Base-by-base conservation (phyloP, 768 basidiomycete species). In the Leccinellum luteum region DNA sequence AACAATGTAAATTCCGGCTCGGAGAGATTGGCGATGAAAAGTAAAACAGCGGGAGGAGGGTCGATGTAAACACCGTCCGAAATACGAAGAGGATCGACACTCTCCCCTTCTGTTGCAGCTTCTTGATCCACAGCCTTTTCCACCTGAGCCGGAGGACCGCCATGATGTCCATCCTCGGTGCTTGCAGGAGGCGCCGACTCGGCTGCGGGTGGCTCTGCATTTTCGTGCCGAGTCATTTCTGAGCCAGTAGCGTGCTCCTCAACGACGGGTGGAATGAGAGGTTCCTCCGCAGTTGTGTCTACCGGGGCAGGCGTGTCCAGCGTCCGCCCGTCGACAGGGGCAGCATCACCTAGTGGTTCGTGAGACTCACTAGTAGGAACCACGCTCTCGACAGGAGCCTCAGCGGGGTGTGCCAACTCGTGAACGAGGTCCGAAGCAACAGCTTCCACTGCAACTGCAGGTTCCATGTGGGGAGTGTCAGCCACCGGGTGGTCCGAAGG, bases 41-140 rank as follows among this genome's bases (percentile, higher is more conserved):
- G 67, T 34, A 89, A 73, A 45, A 89, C 85, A 15, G 86, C 78
- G 13, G 89, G 89, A 27, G 89, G 89, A 28, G 86, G 85, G 58
- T 89, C 88, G 52, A 88, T 87, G 68, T 85, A 89, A 48, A 87
- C 84, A 28, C 82, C 88, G 65, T 84, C 83, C 25, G 81, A 84
- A 53, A 84, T 81, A 69, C 83, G 79, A 66, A 83, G 82, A n/a
- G 80, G 81, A 68, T 85, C 78, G 51, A 45, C 50, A 2, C 45
- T 38, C 45, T 62, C 67, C 47, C 53, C 63, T 50, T 56, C 62
- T 25, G 54, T 51, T 50, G 32, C 56, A 25, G 44, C 27, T 30
- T 15, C 54, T 21, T 58, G 61, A 17, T 63, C 68, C n/a, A 27
- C 47, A 30, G 30, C 47, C 13, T 59, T 64, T 45, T 61, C 60